Base-by-base conservation (phyloP, 2,329 filamentous ascomycete genomes). In the Chaetothyriales sp. region DNA sequence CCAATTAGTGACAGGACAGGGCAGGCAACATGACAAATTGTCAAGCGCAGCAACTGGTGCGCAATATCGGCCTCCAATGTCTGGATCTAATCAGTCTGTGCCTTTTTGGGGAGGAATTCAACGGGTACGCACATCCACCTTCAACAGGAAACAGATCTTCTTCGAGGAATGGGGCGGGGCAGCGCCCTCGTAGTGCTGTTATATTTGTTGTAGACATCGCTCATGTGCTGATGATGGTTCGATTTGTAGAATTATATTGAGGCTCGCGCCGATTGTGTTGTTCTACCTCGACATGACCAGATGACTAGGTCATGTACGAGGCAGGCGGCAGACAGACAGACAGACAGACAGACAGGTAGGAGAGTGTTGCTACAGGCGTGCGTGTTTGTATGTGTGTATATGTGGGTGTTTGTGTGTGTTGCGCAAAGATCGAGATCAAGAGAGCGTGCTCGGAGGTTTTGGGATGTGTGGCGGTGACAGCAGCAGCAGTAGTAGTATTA, bases 1-100 rank as follows among this genome's bases (percentile, higher is more conserved):
- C 82, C 84, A 96, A 51, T 90, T 79, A 9, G 84, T 84, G 62
- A 86, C 74, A 28, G 92, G 92, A 66, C 92, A 98, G 54, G 92
- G 92, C 51, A 98, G 68, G 66, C 92, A 98, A 66, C 92, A 98
- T 36, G 72, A 73, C 3, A 80, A 59, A 36, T 72, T 72, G 9
- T 68, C 66, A 5, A 70, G 63, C 20, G 76, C 57, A 3, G 61
- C 51, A 7, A 65, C 56, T 8, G 76, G 58, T 45, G 77, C 69
- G 65, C 76, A 86, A 57, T 81, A 74, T 53, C 83, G 75, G 51
- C 80, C 80, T 19, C 71, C 69, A 43, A 80, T 63, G 61, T 77
- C 81, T 84, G 55, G 18, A 49, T 26, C 18, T 73, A 56, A 70
- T 70, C 52, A 55, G 28, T 8, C 28, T 36, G 15, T 49, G 25